These are phyloP conservation scores for Peniophora sp. DNA, from an alignment of 1,284 basidiomycete species.

Conservation along the genomic window DNA sequence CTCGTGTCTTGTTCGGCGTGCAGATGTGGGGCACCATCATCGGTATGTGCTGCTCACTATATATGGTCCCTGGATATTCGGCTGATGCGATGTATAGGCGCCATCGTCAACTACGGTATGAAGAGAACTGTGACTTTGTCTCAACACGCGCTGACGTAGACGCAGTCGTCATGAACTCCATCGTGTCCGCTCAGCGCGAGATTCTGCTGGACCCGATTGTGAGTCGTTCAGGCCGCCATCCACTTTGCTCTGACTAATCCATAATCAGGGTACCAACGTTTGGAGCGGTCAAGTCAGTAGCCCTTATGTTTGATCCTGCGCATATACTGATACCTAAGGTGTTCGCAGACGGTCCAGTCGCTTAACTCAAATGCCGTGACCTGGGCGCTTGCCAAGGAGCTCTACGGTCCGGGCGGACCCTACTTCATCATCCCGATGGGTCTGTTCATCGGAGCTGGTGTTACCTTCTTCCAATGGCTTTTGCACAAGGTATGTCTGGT, in stretches of 20 bases:
- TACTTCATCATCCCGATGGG: slow-evolving; percentile 46
- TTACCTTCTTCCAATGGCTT: slow-evolving; percentile 42
- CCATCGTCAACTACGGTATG: slow-evolving; percentile 25
- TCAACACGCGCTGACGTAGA: not conserved
- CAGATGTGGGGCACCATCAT: slow-evolving; percentile 62
- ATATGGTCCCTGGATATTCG: not conserved
- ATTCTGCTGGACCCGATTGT: slow-evolving; percentile 36
- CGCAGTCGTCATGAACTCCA: slow-evolving; percentile 43
- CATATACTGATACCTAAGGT: not conserved
- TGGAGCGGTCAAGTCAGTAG: slow-evolving; percentile 45
- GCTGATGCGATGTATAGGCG: slow-evolving; percentile 7
- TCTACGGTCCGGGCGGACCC: slow-evolving; percentile 44
- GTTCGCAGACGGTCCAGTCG: slow-evolving; percentile 15
- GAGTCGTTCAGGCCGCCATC: too few species aligned
- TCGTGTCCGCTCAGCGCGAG: slow-evolving; percentile 44
- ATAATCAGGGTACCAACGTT: slow-evolving; percentile 37
- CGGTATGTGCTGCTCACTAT: slow-evolving; percentile 21
- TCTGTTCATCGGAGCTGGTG: slow-evolving; percentile 41
- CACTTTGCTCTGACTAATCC: too few species aligned
- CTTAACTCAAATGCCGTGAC: slow-evolving; percentile 52
- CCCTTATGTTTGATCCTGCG: not conserved
- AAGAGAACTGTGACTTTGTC: not conserved
- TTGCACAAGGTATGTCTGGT: slow-evolving; percentile 31
- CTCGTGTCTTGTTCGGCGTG: slow-evolving; percentile 59
- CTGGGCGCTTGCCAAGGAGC: slow-evolving; percentile 52